Evolutionary conservation across 2,329 filamentous ascomycete species (phyloP).

Genomic region (Pseudodiploospora longispora): DNA sequence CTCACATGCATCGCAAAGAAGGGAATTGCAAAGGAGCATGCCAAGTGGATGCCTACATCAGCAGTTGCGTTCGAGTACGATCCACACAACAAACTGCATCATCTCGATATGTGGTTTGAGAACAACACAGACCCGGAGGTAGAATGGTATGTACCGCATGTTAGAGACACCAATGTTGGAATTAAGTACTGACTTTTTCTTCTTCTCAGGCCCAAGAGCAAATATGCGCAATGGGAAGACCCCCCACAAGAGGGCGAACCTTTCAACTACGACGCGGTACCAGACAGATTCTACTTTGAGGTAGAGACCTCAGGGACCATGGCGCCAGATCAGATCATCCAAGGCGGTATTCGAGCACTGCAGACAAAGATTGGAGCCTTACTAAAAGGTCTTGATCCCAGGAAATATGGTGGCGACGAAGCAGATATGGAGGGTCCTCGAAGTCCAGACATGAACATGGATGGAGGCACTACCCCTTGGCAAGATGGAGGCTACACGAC

Average conservation of each 20-base stretch:
- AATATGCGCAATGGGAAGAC: slow-evolving; percentile 73
- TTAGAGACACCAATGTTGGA: background rate
- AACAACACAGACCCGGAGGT: slow-evolving; percentile 58
- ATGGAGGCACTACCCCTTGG: slow-evolving; percentile 46
- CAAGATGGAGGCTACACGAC: slow-evolving; percentile 61
- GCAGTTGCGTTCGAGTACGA: slow-evolving; percentile 98
- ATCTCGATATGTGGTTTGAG: slow-evolving; percentile 94
- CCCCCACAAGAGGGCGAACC: slow-evolving; percentile 72
- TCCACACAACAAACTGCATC: slow-evolving; percentile 88
- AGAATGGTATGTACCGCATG: slow-evolving; percentile 62
- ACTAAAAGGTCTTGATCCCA: slow-evolving; percentile 48
- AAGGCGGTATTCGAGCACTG: slow-evolving; percentile 78
- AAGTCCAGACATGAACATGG: slow-evolving; percentile 57
- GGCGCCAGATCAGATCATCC: slow-evolving; percentile 81
- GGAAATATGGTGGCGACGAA: slow-evolving; percentile 44
- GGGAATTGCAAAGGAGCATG: slow-evolving; percentile 97
- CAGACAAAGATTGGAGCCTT: slow-evolving; percentile 84
- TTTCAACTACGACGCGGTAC: slow-evolving; percentile 85
- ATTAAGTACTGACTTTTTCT: slow-evolving; percentile 4
- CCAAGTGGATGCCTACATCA: slow-evolving; percentile 91
- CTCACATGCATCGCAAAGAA: slow-evolving; percentile 94
- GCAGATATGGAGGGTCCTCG: slow-evolving; percentile 56
- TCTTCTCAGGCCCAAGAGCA: slow-evolving; percentile 61
- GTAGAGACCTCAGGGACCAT: slow-evolving; percentile 84
- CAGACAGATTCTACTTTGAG: slow-evolving; percentile 83